These are phyloP conservation scores for Orbilia oligospora DNA, from an alignment of 2,329 filamentous ascomycete genomes.

Conservation along the genomic window DNA sequence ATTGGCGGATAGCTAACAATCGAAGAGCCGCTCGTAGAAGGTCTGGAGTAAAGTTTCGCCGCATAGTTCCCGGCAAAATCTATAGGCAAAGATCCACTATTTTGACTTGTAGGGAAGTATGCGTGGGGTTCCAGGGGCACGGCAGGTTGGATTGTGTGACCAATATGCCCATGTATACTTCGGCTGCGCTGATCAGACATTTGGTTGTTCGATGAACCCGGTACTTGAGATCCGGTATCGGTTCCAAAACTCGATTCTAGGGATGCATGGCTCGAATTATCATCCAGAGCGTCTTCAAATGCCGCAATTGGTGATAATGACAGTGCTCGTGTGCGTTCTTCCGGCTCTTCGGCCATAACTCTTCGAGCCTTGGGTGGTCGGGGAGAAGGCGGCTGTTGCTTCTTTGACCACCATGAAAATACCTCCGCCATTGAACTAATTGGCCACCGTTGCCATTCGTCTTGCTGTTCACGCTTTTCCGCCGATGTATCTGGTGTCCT, in stretches of 20 bases:
- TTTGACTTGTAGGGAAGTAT: constrained; percentile 14
- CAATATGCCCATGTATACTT: not conserved
- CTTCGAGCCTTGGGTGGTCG: not conserved
- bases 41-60: constrained; percentile 33
- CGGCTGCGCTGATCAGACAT: not conserved
- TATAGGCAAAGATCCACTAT: not conserved
- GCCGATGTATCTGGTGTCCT: constrained; percentile 36
- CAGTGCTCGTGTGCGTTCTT: not conserved
- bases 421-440: constrained; percentile 38
- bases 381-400: not conserved
- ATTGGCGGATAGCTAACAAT: constrained; percentile 10
- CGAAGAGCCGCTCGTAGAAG: constrained; percentile 13
- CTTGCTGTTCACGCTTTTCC: constrained; percentile 50
- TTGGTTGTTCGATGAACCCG: not conserved
- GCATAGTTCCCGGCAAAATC: constrained; percentile 25
- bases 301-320: not conserved
- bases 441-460: constrained; percentile 46
- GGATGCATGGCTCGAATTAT: constrained; percentile 9
- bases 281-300: constrained; percentile 18
- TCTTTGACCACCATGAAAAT: constrained; percentile 39
- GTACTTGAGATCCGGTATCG: constrained; percentile 18
- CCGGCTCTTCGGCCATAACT: not conserved
- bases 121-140: constrained; percentile 4
- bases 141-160: not conserved
- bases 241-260: constrained; percentile 19